Evolutionary conservation across 139 green algal species (phyloP), one percentile per base, ranked within the genome.

Genomic region (Tetratostichococcus sp.): DNA sequence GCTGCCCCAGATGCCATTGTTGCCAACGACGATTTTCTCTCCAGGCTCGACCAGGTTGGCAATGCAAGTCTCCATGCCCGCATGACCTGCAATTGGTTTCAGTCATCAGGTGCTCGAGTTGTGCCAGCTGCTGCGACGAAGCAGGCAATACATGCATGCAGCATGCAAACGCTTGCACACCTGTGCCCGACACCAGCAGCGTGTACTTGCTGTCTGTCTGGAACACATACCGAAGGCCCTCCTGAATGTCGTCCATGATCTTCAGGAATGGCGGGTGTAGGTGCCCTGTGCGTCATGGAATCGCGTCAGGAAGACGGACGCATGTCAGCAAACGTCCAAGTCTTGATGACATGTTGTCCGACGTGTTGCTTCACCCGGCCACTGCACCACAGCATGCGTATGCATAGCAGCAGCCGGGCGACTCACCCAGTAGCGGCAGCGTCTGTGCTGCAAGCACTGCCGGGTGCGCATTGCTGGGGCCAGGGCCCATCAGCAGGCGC

Each of bases 41-140:
- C 94, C 94, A 26, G 94, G 91, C 86, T 97, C 94, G 43, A 98
- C 78, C 67, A 96, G 79, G 83, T 97, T 97, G 59, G 91, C 88
- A 68, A 98, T 93, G 58, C 78, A 80, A 3, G 91, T 89, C 80
- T 98, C 94, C 94, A 98, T 98, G 77, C 91, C 93, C n/a, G 87
- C 89, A 58, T 96, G 90, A 30, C 92, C 82, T 42, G 30, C 65
- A 69, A 35, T 62, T 62, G 50, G 22, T 8, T 11, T 21, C 39
- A 50, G 8, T 50, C 39, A 50, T 50, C n/a, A n/a, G n/a, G n/a
- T n/a, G n/a, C n/a, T n/a, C n/a, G n/a, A n/a, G n/a, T n/a, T n/a
- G n/a, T n/a, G n/a, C n/a, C n/a, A n/a, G n/a, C n/a, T n/a, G n/a
- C n/a, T n/a, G n/a, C n/a, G n/a, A n/a, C n/a, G n/a, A n/a, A n/a